Conservation (phyloP, 1,284 basidiomycete genomes). For the Fistulinella staudtii region DNA sequence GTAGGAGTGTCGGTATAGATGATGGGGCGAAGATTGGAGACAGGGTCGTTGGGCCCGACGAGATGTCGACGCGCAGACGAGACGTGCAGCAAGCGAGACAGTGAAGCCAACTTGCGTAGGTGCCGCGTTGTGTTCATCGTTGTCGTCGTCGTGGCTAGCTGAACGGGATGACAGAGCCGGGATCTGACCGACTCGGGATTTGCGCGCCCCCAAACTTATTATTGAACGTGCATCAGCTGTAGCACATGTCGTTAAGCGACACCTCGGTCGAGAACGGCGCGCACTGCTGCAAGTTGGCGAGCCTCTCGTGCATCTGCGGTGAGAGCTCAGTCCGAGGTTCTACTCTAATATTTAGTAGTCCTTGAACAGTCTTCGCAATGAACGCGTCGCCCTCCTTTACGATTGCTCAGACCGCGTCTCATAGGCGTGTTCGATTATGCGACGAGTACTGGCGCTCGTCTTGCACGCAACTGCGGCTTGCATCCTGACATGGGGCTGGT, state of each 20-base stretch:
- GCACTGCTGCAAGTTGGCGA: constrained; percentile 1
- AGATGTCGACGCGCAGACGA: constrained; percentile 42
- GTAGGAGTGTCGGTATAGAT: constrained; percentile 57
- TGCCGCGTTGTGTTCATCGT: no score
- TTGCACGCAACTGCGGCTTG: constrained; percentile 42
- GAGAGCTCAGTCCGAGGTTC: background rate
- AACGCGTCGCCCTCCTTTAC: no score
- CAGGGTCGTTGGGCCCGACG: constrained; percentile 67
- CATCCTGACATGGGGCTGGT: constrained; percentile 49
- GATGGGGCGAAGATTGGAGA: constrained; percentile 74
- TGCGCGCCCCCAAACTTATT: no score
- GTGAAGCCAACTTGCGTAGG: no score
- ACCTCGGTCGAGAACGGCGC: no score
- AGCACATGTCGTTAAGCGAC: no score
- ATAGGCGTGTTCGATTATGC: constrained; percentile 15
- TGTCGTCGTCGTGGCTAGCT: no score
- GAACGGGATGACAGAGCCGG: no score
- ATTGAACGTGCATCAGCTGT: no score
- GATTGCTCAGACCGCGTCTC: no score
- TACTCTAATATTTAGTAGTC: background rate
- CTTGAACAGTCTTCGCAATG: no score
- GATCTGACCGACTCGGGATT: no score
- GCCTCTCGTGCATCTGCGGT: background rate
- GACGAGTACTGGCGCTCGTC: constrained; percentile 11
- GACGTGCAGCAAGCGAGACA: constrained; percentile 41